A percentile compares a stretch with the other conserved stretches of the same genome.
These are phyloP conservation scores for Phascolomyces articulosus DNA, from an alignment of 371 early-diverging fungal genomes.

Conservation along the genomic window DNA sequence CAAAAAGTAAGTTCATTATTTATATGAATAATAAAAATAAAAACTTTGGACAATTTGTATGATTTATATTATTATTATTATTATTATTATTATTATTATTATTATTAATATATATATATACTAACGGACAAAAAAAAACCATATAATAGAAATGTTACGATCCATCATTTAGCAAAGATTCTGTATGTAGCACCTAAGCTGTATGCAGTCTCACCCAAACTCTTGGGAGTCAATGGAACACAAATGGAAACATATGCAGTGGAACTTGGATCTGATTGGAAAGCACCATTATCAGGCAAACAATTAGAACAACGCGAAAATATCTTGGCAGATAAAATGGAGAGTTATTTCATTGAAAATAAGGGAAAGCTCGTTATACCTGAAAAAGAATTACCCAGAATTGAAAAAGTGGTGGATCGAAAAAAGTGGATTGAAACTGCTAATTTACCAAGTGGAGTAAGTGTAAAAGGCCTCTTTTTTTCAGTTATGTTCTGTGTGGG, in stretches of 20 bases:
- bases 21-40: background rate
- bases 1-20: conserved; percentile 12
- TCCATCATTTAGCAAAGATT: conserved; percentile 33
- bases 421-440: conserved; percentile 36
- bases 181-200: conserved; percentile 35
- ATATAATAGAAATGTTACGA: conserved; percentile 25
- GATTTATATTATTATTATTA: too few relatives aligned
- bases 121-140: background rate
- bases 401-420: conserved; percentile 28
- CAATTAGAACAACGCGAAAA: conserved; percentile 29
- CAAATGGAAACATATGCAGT: conserved; percentile 32
- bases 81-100: too few relatives aligned
- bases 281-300: conserved; percentile 34
- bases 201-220: conserved; percentile 30
- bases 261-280: conserved; percentile 32
- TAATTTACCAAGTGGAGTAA: conserved; percentile 38
- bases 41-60: background rate
- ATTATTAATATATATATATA: too few relatives aligned
- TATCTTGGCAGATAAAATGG: conserved; percentile 15
- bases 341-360: conserved; percentile 23
- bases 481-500: background rate
- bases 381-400: conserved; percentile 36
- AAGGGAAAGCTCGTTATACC: conserved; percentile 36
- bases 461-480: background rate
- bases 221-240: conserved; percentile 27